Base-by-base conservation (phyloP, 2,329 filamentous ascomycete genomes). In the Xylariaceae sp. region DNA sequence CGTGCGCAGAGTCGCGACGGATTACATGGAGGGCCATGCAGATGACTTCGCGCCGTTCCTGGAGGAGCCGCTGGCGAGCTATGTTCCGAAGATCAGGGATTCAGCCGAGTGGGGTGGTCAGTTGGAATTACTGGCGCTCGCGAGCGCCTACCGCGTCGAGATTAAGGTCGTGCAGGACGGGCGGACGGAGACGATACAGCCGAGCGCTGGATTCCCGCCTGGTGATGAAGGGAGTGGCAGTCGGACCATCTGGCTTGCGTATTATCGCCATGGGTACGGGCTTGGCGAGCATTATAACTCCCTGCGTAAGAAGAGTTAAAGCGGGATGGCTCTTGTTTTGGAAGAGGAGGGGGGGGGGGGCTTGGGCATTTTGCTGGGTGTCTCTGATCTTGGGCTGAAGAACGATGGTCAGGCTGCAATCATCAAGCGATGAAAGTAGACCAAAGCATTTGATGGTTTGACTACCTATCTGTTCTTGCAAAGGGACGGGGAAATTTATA, bases 231-330 rank as follows among this genome's bases (percentile, higher is more conserved):
- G 39, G 5, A 42, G 51, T 3, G 80, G 19, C 19, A 19, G 19
- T 19, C 19, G 80, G 63, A 82, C 81, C 62, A 79, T 95, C 49
- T 97, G 94, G 92, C 71, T 99, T 71, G 92, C 91, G 37, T 99
- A 97, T 72, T 97, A 97, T 72, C 81, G 88, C 65, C 91, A 96
- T 74, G 89, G 89, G 47, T 97, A 95, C 71, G 92, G 92, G 1
- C 75, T 99, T 48, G 94, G 94, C 9, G 94, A 97, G 75, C 94
- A 99, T 73, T 99, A 99, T 73, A 99, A 99, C 70, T 95, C 91
- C 51, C 72, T 99, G 68, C 19, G 19, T 19, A 72, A 82, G 63
- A 80, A 55, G 54, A 35, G 51, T 2, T 55, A 27, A 59, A 27
- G 40, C 3, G 8, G 8, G 5, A 37, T 8, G 35, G 35, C 3